Conservation (phyloP, 2,329 filamentous ascomycete species). For the Mycosphaerelloides madeirae region DNA sequence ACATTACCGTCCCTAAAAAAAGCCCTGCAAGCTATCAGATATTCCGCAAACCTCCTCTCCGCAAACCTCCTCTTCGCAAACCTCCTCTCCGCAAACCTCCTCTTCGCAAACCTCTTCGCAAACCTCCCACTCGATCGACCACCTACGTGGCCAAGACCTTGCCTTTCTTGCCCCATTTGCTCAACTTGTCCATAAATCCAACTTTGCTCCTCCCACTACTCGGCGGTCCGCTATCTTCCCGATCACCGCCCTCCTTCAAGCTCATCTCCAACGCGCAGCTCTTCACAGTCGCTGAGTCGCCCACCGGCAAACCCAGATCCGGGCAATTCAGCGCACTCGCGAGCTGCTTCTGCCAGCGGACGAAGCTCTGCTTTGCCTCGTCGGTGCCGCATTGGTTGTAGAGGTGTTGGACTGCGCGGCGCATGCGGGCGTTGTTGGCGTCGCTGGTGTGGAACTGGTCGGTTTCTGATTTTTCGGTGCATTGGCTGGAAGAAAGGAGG, state of each 20-base stretch:
- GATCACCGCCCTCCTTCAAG: conserved; percentile 8
- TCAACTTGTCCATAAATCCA: conserved; percentile 33
- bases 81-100: neutral
- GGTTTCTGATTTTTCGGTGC: conserved; percentile 13
- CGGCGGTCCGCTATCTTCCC: conserved; percentile 4
- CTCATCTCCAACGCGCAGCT: conserved; percentile 20
- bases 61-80: neutral
- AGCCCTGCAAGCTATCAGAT: too few relatives aligned
- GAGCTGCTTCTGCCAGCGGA: conserved; percentile 28
- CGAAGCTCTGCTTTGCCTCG: conserved; percentile 28
- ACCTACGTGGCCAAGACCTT: conserved; percentile 8
- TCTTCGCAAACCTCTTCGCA: neutral
- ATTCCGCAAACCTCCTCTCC: too few relatives aligned
- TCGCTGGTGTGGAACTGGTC: conserved; percentile 29
- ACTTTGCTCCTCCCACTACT: conserved; percentile 23
- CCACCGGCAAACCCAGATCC: conserved; percentile 22
- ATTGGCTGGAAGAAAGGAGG: conserved; percentile 10
- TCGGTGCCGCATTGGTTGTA: conserved; percentile 25
- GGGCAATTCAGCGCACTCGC: conserved; percentile 18
- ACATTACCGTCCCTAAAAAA: too few relatives aligned
- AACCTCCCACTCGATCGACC: neutral
- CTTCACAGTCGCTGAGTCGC: conserved; percentile 4
- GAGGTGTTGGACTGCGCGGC: conserved; percentile 27
- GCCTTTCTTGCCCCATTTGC: conserved; percentile 25
- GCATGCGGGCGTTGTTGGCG: conserved; percentile 25